Evolutionary conservation across 345 rosid species (phyloP), one percentile per base, ranked within the genome.

Genomic region (Salix caprea): DNA sequence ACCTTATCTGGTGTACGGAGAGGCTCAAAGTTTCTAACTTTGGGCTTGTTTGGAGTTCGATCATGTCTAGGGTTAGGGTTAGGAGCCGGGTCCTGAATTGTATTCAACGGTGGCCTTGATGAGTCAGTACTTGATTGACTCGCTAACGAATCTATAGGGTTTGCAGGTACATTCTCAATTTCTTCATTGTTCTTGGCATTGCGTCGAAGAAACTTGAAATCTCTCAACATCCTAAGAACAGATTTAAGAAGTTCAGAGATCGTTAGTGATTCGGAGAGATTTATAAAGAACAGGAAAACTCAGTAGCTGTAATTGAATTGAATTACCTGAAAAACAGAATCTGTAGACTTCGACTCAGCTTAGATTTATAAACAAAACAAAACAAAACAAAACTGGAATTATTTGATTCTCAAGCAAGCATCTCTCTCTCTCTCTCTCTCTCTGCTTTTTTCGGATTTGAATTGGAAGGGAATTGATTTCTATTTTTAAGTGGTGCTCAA

Each of bases 1-100:
- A 79, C 77, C 77, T 84, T 89, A 62, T 96, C 98, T 4, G 98
- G 99, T 1, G 98, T 92, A 2, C 87, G 89, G 67, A 87, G 80
- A 74, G 96, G 92, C 87, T 89, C 97, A 7, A 83, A 74, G 73
- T 73, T 71, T 77, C 74, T 85, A n/a, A 81, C 34, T 76, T 88
- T 88, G 40, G 86, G 87, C 84, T 91, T 93, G 5, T 90, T 88
- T 6, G 96, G 99, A 37, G 98, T 93, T 72, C 78, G 75, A 1
- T 92, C 96, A 9, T 87, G n/a, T 64, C 67, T 64, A 16, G 32
- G 44, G 16, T 73, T 32, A 19, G 68, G 36, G 39, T 28, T 81
- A 30, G 76, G 46, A 36, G 68, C 52, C 9, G 88, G 88, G 14
- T 88, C 91, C 37, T 86, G 97, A 75, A 92, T 89, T 30, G 88